These are phyloP conservation scores for Candida easanensis DNA, from an alignment of 805 yeast genomes.

Conservation along the genomic window DNA sequence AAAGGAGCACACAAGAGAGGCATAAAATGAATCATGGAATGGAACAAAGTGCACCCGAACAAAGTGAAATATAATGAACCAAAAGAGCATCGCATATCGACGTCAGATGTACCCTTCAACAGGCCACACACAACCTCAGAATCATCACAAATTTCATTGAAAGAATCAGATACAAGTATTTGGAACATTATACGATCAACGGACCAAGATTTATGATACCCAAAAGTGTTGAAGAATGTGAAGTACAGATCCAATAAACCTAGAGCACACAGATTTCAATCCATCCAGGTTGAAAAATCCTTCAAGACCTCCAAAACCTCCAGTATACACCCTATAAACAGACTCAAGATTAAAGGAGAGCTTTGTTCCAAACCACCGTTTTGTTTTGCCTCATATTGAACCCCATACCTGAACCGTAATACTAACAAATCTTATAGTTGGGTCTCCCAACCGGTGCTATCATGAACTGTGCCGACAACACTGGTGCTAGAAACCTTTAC, in stretches of 20 bases:
- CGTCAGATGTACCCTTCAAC: too few relatives aligned
- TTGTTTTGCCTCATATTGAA: neutral
- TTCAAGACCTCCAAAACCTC: too few relatives aligned
- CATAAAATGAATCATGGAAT: neutral
- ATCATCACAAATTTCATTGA: neutral
- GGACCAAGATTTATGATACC: too few relatives aligned
- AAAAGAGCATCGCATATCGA: neutral
- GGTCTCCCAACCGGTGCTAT: conserved; percentile 99
- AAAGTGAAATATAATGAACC: neutral
- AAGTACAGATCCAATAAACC: too few relatives aligned
- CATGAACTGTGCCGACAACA: conserved; percentile 99
- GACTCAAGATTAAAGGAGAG: too few relatives aligned
- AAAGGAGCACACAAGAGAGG: conserved; percentile 4
- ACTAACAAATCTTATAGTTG: conserved; percentile 50
- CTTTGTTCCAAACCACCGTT: too few relatives aligned
- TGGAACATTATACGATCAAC: too few relatives aligned
- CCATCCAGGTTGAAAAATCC: too few relatives aligned
- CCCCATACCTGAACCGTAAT: conserved; percentile 3
- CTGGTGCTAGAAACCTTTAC: conserved; percentile 99
- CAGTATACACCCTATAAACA: too few relatives aligned
- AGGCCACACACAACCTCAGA: neutral
- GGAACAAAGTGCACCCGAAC: neutral
- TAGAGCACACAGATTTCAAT: too few relatives aligned
- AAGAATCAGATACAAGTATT: too few relatives aligned
- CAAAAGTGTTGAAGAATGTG: too few relatives aligned